Evolutionary conservation across 1,139 yeast species (phyloP).

Genomic region (Taphrina pruni): DNA sequence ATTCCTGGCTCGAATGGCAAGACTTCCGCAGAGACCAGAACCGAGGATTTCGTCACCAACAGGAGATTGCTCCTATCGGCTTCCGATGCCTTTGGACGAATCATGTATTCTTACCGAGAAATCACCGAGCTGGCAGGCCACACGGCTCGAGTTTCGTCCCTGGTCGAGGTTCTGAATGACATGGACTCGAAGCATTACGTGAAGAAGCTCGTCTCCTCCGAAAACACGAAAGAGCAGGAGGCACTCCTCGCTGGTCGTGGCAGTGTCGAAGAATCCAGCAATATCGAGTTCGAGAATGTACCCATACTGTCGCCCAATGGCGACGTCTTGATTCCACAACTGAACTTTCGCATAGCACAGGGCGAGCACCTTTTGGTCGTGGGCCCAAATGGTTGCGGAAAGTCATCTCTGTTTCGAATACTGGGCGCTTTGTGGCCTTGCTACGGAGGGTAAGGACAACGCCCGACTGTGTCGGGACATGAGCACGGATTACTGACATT

Average conservation of each 20-base stretch:
- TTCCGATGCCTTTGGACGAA: conserved; percentile 85
- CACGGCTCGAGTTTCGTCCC: conserved; percentile 73
- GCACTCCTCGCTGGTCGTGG: conserved; percentile 40
- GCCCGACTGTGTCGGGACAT: background rate
- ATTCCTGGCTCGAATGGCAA: conserved; percentile 48
- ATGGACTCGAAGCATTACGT: conserved; percentile 55
- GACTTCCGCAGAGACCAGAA: conserved; percentile 53
- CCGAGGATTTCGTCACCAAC: conserved; percentile 79
- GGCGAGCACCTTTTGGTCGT: conserved; percentile 89
- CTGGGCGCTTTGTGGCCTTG: conserved; percentile 96
- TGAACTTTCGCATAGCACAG: conserved; percentile 72
- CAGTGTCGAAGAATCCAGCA: conserved; percentile 56
- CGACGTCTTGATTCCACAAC: conserved; percentile 69
- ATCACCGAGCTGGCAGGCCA: conserved; percentile 85
- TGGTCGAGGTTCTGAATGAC: conserved; percentile 67
- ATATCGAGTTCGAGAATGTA: conserved; percentile 72
- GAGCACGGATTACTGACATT: conserved; percentile 44
- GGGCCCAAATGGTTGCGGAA: conserved; percentile 96
- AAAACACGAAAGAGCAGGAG: conserved; percentile 27
- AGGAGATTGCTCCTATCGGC: conserved; percentile 83
- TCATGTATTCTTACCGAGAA: conserved; percentile 83
- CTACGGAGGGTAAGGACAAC: conserved; percentile 44
- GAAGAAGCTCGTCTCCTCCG: conserved; percentile 49
- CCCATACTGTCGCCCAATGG: conserved; percentile 85
- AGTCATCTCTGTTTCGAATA: conserved; percentile 86